Evolutionary conservation across 306 rosid genomes (phyloP).

Genomic region (Cucurbita maxima): DNA sequence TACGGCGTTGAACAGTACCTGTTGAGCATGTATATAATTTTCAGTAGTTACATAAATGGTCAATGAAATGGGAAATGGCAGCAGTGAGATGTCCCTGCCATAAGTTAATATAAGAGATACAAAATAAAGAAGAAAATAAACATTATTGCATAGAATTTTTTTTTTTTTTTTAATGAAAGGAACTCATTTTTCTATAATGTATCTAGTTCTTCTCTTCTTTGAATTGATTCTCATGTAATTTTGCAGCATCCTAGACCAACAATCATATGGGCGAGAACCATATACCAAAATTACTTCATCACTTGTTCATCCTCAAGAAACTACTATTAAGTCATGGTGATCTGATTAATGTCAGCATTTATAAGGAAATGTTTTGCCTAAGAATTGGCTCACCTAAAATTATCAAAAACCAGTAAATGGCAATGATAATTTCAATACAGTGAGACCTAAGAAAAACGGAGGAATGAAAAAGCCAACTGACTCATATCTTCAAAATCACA

Average conservation of each 20-base stretch:
- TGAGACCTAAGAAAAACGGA: background rate
- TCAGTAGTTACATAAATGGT: background rate
- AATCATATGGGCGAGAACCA: background rate
- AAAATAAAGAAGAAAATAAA: background rate
- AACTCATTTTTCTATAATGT: too few species aligned
- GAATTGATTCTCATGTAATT: background rate
- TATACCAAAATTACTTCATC: background rate
- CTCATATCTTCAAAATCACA: background rate
- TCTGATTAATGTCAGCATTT: background rate
- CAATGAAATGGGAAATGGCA: background rate
- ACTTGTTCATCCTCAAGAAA: background rate
- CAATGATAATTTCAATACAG: background rate
- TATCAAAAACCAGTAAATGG: background rate
- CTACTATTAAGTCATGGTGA: background rate
- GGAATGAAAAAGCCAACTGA: background rate
- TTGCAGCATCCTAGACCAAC: background rate
- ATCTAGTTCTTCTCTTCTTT: background rate
- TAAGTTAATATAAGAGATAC: background rate
- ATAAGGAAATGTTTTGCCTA: background rate
- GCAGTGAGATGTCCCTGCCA: background rate
- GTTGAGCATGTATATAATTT: background rate
- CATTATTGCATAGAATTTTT: background rate
- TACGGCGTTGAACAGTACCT: slow-evolving; percentile 86
- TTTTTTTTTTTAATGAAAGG: too few species aligned
- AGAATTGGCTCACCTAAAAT: background rate